phyloP scores from a whole-genome alignment of 371 early-diverging fungal species.

The Mortierella sp. region DNA sequence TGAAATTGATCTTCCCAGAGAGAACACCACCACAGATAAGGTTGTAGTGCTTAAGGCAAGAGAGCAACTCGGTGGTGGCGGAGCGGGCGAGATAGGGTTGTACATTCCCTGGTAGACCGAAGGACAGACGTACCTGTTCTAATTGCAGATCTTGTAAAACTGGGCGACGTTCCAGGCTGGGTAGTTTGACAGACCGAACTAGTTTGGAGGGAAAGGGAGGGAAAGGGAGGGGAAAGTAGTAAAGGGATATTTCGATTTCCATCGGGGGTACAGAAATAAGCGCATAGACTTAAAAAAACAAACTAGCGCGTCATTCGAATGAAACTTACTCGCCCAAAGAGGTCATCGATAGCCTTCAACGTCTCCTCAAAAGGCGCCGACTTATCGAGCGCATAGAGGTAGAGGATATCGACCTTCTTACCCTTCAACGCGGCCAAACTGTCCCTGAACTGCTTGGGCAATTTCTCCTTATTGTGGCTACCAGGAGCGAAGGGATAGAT shows the following conservation, averaged over 20 bases:
- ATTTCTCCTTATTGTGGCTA: conserved; percentile 61
- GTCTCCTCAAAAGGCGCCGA: conserved; percentile 61
- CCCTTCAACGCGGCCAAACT: conserved; percentile 54
- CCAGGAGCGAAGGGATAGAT: conserved; percentile 64
- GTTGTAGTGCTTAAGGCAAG: conserved; percentile 22
- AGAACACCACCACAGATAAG: conserved; percentile 66
- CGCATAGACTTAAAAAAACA: not conserved
- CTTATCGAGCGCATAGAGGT: conserved; percentile 64
- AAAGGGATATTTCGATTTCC: not conserved
- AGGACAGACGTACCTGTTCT: conserved; percentile 59
- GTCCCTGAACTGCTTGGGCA: conserved; percentile 57
- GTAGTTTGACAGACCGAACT: conserved; percentile 65
- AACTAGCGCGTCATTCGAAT: not conserved
- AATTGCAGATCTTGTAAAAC: conserved; percentile 59
- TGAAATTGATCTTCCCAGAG: conserved; percentile 54
- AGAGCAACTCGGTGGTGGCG: conserved; percentile 20
- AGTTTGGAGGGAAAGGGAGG: no score
- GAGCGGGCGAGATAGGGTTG: conserved; percentile 68
- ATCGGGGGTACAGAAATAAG: no score
- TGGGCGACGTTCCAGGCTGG: conserved; percentile 62
- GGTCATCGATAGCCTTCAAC: conserved; percentile 57
- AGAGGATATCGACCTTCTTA: conserved; percentile 61
- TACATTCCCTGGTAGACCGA: conserved; percentile 64
- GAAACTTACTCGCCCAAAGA: conserved; percentile 54
- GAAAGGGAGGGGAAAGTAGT: not conserved